Evolutionary conservation across 768 basidiomycete species (phyloP).

Genomic region (Bullera alba): DNA sequence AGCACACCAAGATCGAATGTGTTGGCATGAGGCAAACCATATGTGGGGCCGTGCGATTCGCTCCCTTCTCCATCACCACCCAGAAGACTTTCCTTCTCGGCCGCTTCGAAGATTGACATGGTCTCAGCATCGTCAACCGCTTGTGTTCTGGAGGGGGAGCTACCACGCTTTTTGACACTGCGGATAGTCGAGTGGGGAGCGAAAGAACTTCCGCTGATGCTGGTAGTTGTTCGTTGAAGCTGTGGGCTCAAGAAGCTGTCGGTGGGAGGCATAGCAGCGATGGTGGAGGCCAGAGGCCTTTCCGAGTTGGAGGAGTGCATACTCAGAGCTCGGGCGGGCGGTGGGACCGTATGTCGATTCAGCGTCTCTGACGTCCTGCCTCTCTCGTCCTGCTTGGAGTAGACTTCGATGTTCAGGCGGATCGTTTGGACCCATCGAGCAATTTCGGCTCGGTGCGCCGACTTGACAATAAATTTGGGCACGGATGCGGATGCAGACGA

Average conservation of each 20-base stretch:
- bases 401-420: conserved; percentile 65
- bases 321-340: conserved; percentile 6
- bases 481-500: conserved; percentile 42
- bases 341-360: no score
- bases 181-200: not conserved
- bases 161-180: conserved; percentile 2
- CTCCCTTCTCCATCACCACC: conserved; percentile 2
- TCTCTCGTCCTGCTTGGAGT: conserved; percentile 44
- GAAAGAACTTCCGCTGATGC: conserved; percentile 18
- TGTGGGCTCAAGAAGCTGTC: conserved; percentile 31
- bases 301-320: conserved; percentile 6
- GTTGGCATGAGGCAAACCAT: conserved; percentile 31
- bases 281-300: not conserved
- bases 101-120: conserved; percentile 25
- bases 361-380: not conserved
- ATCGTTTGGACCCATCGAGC: conserved; percentile 78
- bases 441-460: conserved; percentile 80
- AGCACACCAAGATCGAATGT: conserved; percentile 41
- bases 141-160: not conserved
- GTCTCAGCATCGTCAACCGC: conserved; percentile 16
- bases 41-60: not conserved
- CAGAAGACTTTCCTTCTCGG: conserved; percentile 23
- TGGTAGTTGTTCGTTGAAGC: conserved; percentile 21
- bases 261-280: conserved; percentile 17
- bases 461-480: conserved; percentile 45